Conservation (phyloP, 305 asterid genomes). For the Fraxinus baroniana region DNA sequence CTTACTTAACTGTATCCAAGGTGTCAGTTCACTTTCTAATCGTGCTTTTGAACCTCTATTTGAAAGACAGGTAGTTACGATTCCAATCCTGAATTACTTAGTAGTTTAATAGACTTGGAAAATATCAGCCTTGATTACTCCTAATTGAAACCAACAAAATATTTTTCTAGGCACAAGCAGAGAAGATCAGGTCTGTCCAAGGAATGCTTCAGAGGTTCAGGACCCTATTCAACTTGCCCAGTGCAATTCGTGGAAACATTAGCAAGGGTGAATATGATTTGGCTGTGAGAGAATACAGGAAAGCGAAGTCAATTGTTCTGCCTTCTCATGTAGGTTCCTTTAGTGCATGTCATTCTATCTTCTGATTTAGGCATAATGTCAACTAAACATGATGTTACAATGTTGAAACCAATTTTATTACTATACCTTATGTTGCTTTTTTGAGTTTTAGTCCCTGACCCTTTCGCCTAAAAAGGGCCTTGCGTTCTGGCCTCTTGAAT, state of each 20-base stretch:
- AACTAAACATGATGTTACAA: neutral
- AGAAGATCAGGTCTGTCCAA: conserved; percentile 97
- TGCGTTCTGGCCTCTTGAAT: neutral
- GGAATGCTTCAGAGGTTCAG: conserved; percentile 99
- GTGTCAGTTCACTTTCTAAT: conserved; percentile 80
- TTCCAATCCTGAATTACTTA: conserved; percentile 23
- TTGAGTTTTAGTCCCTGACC: neutral
- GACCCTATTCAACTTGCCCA: conserved; percentile 96
- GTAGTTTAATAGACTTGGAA: conserved; percentile 14
- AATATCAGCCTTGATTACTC: conserved; percentile 15
- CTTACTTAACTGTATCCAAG: conserved; percentile 74
- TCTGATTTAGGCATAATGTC: conserved; percentile 4
- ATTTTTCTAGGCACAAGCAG: conserved; percentile 82
- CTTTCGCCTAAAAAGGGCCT: neutral
- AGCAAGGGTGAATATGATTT: conserved; percentile 97
- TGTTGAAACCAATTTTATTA: conserved; percentile 8
- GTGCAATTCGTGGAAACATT: conserved; percentile 90
- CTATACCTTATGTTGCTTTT: neutral
- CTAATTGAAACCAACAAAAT: conserved; percentile 19
- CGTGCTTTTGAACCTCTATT: conserved; percentile 94
- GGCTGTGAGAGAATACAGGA: conserved; percentile 97
- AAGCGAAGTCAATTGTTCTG: conserved; percentile 97
- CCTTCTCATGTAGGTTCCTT: conserved; percentile 84
- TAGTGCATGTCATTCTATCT: conserved; percentile 20
- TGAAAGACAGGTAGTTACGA: conserved; percentile 88